Base-by-base conservation (phyloP, 2,329 filamentous ascomycete species). In the Verticillium isaacii region DNA sequence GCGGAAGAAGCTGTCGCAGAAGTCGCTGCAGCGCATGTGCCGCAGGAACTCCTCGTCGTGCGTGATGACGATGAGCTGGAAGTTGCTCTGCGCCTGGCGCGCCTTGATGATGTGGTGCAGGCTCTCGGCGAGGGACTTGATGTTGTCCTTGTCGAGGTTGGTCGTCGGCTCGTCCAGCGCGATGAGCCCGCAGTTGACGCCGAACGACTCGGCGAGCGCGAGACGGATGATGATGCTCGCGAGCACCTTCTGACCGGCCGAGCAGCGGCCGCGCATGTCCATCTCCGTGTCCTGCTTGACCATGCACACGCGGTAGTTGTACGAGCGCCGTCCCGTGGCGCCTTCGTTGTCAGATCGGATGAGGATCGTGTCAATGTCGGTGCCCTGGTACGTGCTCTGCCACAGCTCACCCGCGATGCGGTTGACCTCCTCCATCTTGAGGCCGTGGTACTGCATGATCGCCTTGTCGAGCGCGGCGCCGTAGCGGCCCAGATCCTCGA, bases 341-440 rank as follows among this genome's bases (percentile, higher is more conserved):
- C 60, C 62, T 73, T 98, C 95, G 68, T 88, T 89, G 75, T 98
- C 94, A 19, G 93, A 97, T 50, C 91, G 90, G 77, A 99, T 98
- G 71, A 96, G 85, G 72, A 99, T 97, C 1, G 91, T 95, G 78
- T 99, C 95, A 61, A 99, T 93, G 71, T 99, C 95, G 0, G 94
- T 98, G 66, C 95, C 95, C 73, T 96, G 92, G 77, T 99, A 99
- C 1, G 95, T 97, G 71, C 89, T 90, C 76, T 92, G 91, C 95
- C 95, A 99, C n/a, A 99, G 84, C 74, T 99, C 95, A 66, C 91
- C 92, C 58, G 96, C 89, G 74, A 97, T 97, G 61, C 88, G 85
- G 76, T 99, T 99, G 74, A 99, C 94, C 74, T 99, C 93, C 68
- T 95, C 91, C 95, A 99, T 99, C 81, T 99, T 99, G 72, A 97